These are phyloP conservation scores for Rhizophora mangle DNA, from an alignment of 345 rosid genomes.

Conservation along the genomic window DNA sequence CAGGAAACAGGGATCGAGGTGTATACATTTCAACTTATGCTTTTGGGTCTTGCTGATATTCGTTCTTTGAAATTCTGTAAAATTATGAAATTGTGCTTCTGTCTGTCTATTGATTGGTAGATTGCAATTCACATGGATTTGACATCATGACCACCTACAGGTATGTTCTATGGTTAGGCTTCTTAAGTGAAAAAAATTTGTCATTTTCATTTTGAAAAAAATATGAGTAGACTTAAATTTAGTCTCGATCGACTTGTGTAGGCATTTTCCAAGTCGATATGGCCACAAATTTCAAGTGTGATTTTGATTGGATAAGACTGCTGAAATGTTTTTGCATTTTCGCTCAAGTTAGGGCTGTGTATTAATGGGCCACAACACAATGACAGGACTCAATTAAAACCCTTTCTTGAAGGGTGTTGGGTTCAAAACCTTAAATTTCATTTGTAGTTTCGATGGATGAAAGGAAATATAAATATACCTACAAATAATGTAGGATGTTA, in stretches of 20 bases:
- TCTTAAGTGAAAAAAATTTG: not conserved
- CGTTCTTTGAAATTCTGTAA: constrained; percentile 24
- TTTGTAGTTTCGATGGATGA: not conserved
- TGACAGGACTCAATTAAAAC: not conserved
- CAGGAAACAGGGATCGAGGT: constrained; percentile 52
- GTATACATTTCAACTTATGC: not conserved
- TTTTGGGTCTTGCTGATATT: constrained; percentile 11
- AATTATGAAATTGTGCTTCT: constrained; percentile 35
- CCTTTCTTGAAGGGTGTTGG: not conserved
- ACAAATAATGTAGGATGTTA: not conserved
- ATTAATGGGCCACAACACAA: not conserved
- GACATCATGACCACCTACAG: constrained; percentile 78
- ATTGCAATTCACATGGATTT: constrained; percentile 94
- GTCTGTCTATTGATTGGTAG: constrained; percentile 80
- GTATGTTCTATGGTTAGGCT: constrained; percentile 82
- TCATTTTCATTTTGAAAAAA: not conserved
- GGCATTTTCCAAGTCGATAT: not conserved
- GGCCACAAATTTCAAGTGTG: not conserved
- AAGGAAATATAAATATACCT: not conserved
- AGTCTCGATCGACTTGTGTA: too few relatives aligned
- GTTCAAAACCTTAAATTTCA: not conserved
- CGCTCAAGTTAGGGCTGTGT: not conserved
- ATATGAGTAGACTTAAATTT: too few relatives aligned
- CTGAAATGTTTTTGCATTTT: not conserved
- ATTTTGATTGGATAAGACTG: not conserved